These are phyloP conservation scores for Stemphylium beticola DNA, from an alignment of 2,329 filamentous ascomycete genomes.

Conservation along the genomic window DNA sequence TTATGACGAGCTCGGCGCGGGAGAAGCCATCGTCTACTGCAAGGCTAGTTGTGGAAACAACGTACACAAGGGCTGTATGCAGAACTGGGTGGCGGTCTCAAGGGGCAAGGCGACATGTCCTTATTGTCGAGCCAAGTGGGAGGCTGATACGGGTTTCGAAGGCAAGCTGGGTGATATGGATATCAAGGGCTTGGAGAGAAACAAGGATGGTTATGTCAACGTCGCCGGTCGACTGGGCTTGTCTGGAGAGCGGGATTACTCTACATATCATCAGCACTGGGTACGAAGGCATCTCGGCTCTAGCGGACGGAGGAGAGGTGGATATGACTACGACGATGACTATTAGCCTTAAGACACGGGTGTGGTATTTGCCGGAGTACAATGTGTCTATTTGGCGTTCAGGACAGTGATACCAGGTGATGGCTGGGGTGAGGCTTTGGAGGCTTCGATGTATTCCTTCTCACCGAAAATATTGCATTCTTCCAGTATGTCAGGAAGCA, in stretches of 20 bases:
- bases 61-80: slow-evolving; percentile 64
- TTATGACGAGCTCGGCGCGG: slow-evolving; percentile 42
- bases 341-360: background rate
- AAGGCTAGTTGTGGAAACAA: slow-evolving; percentile 68
- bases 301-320: slow-evolving; percentile 3
- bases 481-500: background rate
- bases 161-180: slow-evolving; percentile 52
- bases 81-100: slow-evolving; percentile 55
- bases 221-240: slow-evolving; percentile 67
- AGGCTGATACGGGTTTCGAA: slow-evolving; percentile 50
- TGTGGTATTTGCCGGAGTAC: background rate
- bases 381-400: slow-evolving; percentile 2
- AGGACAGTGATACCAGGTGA: background rate
- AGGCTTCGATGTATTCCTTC: background rate
- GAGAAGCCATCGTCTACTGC: slow-evolving; percentile 58
- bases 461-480: background rate
- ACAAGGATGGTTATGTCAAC: slow-evolving; percentile 66
- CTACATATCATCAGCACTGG: slow-evolving; percentile 37
- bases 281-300: slow-evolving; percentile 21
- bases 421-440: too few relatives aligned
- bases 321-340: slow-evolving; percentile 1
- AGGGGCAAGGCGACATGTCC: slow-evolving; percentile 61
- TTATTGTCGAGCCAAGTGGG: slow-evolving; percentile 66
- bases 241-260: slow-evolving; percentile 53
- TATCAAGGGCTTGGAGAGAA: slow-evolving; percentile 50